Conservation (phyloP, 768 basidiomycete genomes). For the Lactarius vividus region DNA sequence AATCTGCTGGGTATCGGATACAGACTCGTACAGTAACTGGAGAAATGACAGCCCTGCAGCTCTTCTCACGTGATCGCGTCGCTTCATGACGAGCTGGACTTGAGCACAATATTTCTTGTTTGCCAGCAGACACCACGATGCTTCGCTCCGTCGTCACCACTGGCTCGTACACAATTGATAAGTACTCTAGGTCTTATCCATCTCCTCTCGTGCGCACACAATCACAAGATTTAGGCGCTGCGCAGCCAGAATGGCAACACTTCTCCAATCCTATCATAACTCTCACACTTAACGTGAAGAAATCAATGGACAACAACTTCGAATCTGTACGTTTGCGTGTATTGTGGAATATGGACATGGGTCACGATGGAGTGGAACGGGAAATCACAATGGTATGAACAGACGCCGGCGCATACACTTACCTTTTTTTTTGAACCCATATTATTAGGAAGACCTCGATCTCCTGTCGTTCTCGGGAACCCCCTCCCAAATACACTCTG, state of each 20-base stretch:
- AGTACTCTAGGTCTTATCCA: constrained; percentile 69
- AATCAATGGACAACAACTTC: constrained; percentile 43
- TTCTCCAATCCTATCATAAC: constrained; percentile 67
- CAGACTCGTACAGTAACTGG: no score
- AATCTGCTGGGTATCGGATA: not conserved
- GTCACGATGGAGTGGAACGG: constrained; percentile 41
- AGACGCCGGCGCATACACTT: constrained; percentile 13
- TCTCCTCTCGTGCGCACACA: constrained; percentile 18
- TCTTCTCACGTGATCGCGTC: constrained; percentile 14
- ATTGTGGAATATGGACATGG: constrained; percentile 54
- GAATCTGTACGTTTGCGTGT: constrained; percentile 66
- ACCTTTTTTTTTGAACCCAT: constrained; percentile 9
- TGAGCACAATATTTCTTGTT: not conserved
- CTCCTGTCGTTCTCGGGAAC: constrained; percentile 59
- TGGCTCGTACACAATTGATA: constrained; percentile 52
- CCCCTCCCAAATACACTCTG: constrained; percentile 31
- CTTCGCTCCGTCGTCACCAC: constrained; percentile 58
- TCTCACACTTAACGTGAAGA: constrained; percentile 59
- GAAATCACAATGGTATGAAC: constrained; percentile 65
- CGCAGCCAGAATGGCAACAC: constrained; percentile 69
- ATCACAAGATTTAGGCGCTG: constrained; percentile 25
- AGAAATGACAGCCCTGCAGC: not conserved
- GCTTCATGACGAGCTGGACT: not conserved
- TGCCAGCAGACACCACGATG: constrained; percentile 27
- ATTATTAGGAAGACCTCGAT: constrained; percentile 70